Conservation (phyloP, 768 basidiomycete genomes). For the Jaapia argillacea region DNA sequence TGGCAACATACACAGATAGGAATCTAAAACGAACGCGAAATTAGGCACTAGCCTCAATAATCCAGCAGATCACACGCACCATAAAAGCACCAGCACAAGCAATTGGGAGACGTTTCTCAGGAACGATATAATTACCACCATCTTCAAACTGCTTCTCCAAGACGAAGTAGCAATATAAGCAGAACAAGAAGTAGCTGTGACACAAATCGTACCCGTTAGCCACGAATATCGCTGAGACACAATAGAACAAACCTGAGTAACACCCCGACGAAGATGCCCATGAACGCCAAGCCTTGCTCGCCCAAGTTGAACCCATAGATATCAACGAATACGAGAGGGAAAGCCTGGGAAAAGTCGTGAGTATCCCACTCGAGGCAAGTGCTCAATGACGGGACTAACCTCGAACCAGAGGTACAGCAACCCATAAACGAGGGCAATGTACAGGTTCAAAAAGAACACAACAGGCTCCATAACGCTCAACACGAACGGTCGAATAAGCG, state of each 20-base stretch:
- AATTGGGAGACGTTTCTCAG: neutral
- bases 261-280: neutral
- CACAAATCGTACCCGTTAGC: too few relatives aligned
- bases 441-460: neutral
- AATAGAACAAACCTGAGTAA: neutral
- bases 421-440: neutral
- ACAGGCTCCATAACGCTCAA: neutral
- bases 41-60: too few relatives aligned
- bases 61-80: too few relatives aligned
- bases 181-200: neutral
- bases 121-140: neutral
- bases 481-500: neutral
- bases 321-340: neutral
- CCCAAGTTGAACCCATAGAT: slow-evolving; percentile 1
- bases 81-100: neutral
- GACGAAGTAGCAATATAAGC: neutral
- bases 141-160: neutral
- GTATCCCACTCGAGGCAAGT: neutral
- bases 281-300: neutral
- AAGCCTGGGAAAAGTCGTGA: neutral
- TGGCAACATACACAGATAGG: neutral
- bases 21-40: too few relatives aligned
- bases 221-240: too few relatives aligned
- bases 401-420: neutral
- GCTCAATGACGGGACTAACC: neutral